Percentiles rank a stretch among this genome's conserved stretches.
Evolutionary conservation across 345 rosid genomes (phyloP).

Genomic region (Populus ilicifolia): DNA sequence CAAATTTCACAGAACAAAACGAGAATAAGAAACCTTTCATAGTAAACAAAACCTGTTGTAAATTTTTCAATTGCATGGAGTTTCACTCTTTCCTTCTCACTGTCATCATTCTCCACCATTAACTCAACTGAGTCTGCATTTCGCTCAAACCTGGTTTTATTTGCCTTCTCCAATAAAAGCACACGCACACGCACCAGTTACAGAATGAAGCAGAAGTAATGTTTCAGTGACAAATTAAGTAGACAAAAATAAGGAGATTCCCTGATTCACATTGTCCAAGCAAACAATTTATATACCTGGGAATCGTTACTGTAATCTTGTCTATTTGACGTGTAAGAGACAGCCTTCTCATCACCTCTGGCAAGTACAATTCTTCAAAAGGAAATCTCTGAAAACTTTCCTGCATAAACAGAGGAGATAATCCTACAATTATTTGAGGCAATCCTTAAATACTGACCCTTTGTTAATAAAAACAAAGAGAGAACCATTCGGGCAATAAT

Average conservation of each 20-base stretch:
- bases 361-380: conserved; percentile 76
- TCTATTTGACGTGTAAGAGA: conserved; percentile 93
- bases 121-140: conserved; percentile 77
- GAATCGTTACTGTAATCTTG: conserved; percentile 69
- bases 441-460: not conserved
- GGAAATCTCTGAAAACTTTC: conserved; percentile 81
- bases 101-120: conserved; percentile 63
- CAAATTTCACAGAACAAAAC: not conserved
- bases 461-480: not conserved
- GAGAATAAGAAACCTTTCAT: not conserved
- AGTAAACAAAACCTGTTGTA: conserved; percentile 53
- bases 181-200: not conserved
- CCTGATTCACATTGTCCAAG: not conserved
- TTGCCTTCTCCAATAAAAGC: conserved; percentile 60
- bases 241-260: not conserved
- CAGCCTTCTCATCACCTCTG: conserved; percentile 72
- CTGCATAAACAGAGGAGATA: conserved; percentile 40
- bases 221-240: not conserved
- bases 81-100: conserved; percentile 82
- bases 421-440: not conserved
- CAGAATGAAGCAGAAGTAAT: not conserved
- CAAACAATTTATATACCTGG: conserved; percentile 46
- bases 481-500: not conserved
- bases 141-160: conserved; percentile 74
- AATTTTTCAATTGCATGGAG: conserved; percentile 16